phyloP scores from a whole-genome alignment of 768 basidiomycete species.

The Tremella fuciformis region DNA sequence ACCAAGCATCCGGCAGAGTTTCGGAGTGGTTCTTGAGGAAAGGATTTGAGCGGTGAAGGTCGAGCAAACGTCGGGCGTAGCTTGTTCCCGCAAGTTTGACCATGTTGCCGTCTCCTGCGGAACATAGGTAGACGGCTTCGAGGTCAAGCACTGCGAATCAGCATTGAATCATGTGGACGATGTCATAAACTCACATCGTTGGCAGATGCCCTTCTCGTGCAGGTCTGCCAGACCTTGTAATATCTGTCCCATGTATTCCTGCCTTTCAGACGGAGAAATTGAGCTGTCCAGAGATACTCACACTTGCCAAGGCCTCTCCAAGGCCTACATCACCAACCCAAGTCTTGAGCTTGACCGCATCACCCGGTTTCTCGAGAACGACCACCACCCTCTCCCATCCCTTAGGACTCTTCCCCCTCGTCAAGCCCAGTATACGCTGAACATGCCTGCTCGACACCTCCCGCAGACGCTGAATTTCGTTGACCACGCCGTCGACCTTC shows the following conservation, averaged over 20 bases:
- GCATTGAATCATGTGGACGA: slow-evolving; percentile 3
- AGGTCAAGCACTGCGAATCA: slow-evolving; percentile 23
- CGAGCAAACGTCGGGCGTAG: slow-evolving; percentile 69
- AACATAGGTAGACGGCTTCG: slow-evolving; percentile 45
- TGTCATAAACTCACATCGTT: slow-evolving; percentile 33
- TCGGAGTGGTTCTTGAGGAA: slow-evolving; percentile 55
- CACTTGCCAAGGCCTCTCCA: slow-evolving; percentile 31
- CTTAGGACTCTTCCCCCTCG: slow-evolving; percentile 39
- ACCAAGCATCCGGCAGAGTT: slow-evolving; percentile 57
- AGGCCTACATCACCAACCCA: slow-evolving; percentile 39
- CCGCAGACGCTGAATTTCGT: slow-evolving; percentile 34
- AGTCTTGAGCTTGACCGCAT: slow-evolving; percentile 31
- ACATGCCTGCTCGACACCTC: slow-evolving; percentile 35
- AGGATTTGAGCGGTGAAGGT: slow-evolving; percentile 79
- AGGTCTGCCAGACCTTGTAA: slow-evolving; percentile 40
- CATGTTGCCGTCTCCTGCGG: slow-evolving; percentile 53
- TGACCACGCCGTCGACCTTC: slow-evolving; percentile 37
- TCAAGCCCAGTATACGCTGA: slow-evolving; percentile 33
- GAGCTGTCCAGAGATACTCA: slow-evolving; percentile 9
- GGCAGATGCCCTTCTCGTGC: slow-evolving; percentile 31
- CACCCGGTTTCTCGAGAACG: slow-evolving; percentile 28
- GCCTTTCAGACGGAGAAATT: background rate
- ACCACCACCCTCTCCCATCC: slow-evolving; percentile 46
- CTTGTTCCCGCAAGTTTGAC: slow-evolving; percentile 72
- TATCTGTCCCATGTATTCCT: slow-evolving; percentile 41